Evolutionary conservation across 164 flowering plant genomes (phyloP).

Genomic region (Sedum album): DNA sequence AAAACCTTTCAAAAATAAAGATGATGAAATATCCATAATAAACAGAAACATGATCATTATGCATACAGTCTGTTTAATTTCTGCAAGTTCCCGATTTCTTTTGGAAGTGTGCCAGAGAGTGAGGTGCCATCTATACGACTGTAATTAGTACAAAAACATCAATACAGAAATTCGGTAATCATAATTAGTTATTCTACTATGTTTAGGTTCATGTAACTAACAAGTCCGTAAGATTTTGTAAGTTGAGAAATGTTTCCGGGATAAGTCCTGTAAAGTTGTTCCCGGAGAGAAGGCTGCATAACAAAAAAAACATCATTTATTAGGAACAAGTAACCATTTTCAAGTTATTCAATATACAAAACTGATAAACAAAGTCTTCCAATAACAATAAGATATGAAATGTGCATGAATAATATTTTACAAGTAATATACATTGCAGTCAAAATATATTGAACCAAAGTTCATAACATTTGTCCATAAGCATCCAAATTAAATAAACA

Average conservation of each 20-base stretch:
- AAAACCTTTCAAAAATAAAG: no score
- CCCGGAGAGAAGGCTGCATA: constrained; percentile 45
- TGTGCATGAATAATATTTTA: no score
- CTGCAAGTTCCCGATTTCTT: constrained; percentile 76
- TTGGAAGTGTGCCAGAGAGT: constrained; percentile 72
- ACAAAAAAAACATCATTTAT: neutral
- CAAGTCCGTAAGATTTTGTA: constrained; percentile 49
- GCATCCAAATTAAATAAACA: no score
- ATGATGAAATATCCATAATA: neutral
- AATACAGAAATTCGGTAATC: neutral
- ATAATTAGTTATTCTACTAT: neutral
- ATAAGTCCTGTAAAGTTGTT: constrained; percentile 53
- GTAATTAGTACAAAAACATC: constrained; percentile 17
- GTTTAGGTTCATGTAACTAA: constrained; percentile 23
- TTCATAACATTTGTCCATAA: no score
- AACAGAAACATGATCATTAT: neutral
- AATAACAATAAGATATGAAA: no score
- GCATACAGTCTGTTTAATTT: constrained; percentile 48
- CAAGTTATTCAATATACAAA: neutral
- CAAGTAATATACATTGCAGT: no score
- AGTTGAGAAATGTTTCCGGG: constrained; percentile 36
- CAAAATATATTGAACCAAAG: no score
- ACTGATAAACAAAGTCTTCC: neutral
- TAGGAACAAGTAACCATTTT: neutral
- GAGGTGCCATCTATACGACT: constrained; percentile 72